Percentiles rank a stretch among this genome's conserved stretches.
These are phyloP conservation scores for Seiridium unicorne DNA, from an alignment of 2,329 filamentous ascomycete species.

Conservation along the genomic window DNA sequence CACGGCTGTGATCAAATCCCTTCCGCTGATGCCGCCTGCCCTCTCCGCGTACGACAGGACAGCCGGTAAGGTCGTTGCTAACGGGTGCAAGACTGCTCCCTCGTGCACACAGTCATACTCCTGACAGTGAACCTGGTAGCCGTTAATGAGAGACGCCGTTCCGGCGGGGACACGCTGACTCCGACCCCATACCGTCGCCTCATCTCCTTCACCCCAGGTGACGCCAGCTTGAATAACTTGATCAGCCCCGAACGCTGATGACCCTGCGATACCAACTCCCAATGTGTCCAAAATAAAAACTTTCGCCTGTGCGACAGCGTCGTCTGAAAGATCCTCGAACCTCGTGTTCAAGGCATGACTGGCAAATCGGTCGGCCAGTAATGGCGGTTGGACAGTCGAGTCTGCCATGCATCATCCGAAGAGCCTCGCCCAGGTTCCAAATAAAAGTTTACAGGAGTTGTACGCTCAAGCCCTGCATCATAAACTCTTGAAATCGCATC, in stretches of 20 bases:
- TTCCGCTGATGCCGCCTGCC: conserved; percentile 1
- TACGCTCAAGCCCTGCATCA: too few species aligned
- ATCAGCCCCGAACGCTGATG: conserved; percentile 10
- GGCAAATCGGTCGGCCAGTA: conserved; percentile 9
- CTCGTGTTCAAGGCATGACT: conserved; percentile 6
- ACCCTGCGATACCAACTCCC: conserved; percentile 10
- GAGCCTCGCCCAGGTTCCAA: not conserved
- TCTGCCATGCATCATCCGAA: not conserved
- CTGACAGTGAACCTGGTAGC: conserved; percentile 11
- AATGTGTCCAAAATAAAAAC: conserved; percentile 10
- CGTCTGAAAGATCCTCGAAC: conserved; percentile 8
- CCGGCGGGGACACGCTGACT: conserved; percentile 1
- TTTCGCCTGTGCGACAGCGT: conserved; percentile 10
- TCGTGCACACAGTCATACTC: conserved; percentile 12
- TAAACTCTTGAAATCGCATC: too few species aligned
- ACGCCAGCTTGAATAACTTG: not conserved
- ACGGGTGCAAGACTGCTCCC: conserved; percentile 9
- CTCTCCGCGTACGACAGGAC: conserved; percentile 8
- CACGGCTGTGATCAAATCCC: conserved; percentile 8
- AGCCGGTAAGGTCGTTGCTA: conserved; percentile 8
- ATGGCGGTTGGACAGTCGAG: not conserved
- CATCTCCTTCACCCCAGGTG: not conserved
- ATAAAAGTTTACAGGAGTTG: too few species aligned
- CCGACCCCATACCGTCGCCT: conserved; percentile 8
- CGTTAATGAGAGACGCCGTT: conserved; percentile 7